These are phyloP conservation scores for Astrephomene gubernaculifera DNA, from an alignment of 139 green algal species.

Conservation along the genomic window DNA sequence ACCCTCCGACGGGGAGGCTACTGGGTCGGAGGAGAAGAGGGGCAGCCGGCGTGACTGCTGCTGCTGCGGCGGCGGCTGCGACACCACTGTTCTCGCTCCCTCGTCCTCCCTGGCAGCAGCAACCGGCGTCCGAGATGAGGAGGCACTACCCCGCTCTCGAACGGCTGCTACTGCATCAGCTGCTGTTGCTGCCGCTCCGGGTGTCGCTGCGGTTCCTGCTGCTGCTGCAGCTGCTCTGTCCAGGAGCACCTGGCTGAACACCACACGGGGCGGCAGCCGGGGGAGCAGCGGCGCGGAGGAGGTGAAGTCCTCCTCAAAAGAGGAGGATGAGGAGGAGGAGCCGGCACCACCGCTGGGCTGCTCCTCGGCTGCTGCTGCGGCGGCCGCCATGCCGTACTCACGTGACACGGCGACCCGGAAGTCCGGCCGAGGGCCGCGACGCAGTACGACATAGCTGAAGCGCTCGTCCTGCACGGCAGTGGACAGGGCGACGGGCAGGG, in stretches of 20 bases:
- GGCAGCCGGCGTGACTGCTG: not conserved
- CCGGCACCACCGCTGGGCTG: not conserved
- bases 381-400: not conserved
- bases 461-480: constrained; percentile 76
- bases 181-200: not conserved
- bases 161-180: too few relatives aligned
- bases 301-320: not conserved
- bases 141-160: too few relatives aligned
- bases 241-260: not conserved
- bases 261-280: not conserved
- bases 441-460: constrained; percentile 88
- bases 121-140: too few relatives aligned
- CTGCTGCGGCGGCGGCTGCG: not conserved
- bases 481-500: not conserved
- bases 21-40: not conserved
- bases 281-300: not conserved
- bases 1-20: too few relatives aligned
- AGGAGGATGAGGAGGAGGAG: not conserved
- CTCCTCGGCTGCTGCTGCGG: not conserved
- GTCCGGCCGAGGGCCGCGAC: constrained; percentile 40
- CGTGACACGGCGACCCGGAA: not conserved
- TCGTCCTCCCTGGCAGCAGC: too few relatives aligned
- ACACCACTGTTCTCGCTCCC: not conserved
- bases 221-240: not conserved
- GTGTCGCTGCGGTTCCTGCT: too few relatives aligned